Percentiles rank a stretch among this genome's conserved stretches.
Conservation (phyloP, 768 basidiomycete genomes). For the Hirschioporus abietinus region DNA sequence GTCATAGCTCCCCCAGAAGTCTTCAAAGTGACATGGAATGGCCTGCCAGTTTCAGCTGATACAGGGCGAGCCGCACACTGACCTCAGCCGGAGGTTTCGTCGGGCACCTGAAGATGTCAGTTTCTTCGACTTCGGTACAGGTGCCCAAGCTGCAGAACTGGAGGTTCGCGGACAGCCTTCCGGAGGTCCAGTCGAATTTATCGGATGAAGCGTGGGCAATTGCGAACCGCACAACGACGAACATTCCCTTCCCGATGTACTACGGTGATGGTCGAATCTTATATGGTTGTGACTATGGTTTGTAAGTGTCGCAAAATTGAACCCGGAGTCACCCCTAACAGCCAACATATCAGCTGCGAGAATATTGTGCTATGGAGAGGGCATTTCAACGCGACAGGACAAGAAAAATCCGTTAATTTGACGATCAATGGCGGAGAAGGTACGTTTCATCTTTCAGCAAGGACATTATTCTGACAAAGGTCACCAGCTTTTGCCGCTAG, state of each 20-base stretch:
- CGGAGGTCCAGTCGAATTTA: constrained; percentile 55
- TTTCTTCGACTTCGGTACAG: constrained; percentile 25
- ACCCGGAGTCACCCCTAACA: constrained; percentile 8
- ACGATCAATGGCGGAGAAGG: constrained; percentile 81
- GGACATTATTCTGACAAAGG: not conserved
- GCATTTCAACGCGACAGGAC: constrained; percentile 61
- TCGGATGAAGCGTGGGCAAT: constrained; percentile 60
- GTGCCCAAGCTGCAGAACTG: constrained; percentile 56
- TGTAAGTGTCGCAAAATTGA: constrained; percentile 38
- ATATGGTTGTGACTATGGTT: constrained; percentile 85
- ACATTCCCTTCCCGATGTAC: constrained; percentile 60
- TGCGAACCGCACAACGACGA: constrained; percentile 70
- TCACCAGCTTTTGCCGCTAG: constrained; percentile 70
- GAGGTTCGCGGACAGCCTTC: constrained; percentile 72
- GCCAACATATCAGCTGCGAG: constrained; percentile 54
- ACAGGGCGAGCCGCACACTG: constrained; percentile 22
- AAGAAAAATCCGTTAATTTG: constrained; percentile 55
- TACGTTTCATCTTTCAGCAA: constrained; percentile 22
- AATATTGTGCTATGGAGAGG: constrained; percentile 71
- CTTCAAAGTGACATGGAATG: constrained; percentile 68
- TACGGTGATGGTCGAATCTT: constrained; percentile 75
- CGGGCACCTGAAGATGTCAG: constrained; percentile 35
- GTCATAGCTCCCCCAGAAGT: constrained; percentile 57
- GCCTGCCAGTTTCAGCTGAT: constrained; percentile 35
- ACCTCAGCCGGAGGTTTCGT: constrained; percentile 42